Percentiles rank a stretch among this genome's conserved stretches.
These are phyloP conservation scores for Trametes polyzona DNA, from an alignment of 1,284 basidiomycete species.

Conservation along the genomic window DNA sequence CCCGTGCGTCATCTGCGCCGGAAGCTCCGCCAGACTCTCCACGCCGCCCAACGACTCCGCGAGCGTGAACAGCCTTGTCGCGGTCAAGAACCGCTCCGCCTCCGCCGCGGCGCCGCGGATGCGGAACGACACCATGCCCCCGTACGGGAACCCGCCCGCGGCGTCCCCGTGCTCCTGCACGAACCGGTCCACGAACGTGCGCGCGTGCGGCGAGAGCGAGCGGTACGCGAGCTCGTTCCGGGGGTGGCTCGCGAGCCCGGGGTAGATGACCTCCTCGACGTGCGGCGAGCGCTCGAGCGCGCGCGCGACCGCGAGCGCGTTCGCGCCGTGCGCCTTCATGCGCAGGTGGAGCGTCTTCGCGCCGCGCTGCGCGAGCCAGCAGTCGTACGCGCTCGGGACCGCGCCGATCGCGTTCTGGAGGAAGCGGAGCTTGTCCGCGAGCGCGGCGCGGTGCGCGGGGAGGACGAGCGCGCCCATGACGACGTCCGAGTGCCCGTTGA, in stretches of 20 bases:
- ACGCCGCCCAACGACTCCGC: constrained; percentile 93
- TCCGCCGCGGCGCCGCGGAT: constrained; percentile 59
- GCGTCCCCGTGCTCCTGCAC: constrained; percentile 35
- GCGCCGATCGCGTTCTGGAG: constrained; percentile 93
- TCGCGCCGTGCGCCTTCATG: constrained; percentile 86
- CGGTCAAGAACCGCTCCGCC: constrained; percentile 74
- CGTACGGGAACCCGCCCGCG: constrained; percentile 73
- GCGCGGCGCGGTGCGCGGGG: constrained; percentile 54
- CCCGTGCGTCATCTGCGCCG: constrained; percentile 86
- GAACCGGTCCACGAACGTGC: constrained; percentile 62
- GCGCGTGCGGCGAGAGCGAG: constrained; percentile 72
- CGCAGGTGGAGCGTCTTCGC: constrained; percentile 89
- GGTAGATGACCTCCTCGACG: constrained; percentile 86
- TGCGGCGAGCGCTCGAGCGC: constrained; percentile 59
- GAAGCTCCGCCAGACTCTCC: constrained; percentile 87
- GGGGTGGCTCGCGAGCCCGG: constrained; percentile 70
- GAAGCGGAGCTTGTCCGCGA: constrained; percentile 73
- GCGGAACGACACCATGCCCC: constrained; percentile 84
- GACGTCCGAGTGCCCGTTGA: constrained; percentile 94
- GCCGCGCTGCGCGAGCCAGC: constrained; percentile 90
- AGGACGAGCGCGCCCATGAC: constrained; percentile 86
- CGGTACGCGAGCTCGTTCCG: constrained; percentile 65
- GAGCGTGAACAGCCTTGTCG: constrained; percentile 76
- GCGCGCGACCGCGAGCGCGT: constrained; percentile 79
- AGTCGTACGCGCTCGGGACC: constrained; percentile 88